Percentiles rank a stretch among this genome's conserved stretches.
These are phyloP conservation scores for Penicillium occitanis DNA, from an alignment of 2,329 filamentous ascomycete species.

Conservation along the genomic window DNA sequence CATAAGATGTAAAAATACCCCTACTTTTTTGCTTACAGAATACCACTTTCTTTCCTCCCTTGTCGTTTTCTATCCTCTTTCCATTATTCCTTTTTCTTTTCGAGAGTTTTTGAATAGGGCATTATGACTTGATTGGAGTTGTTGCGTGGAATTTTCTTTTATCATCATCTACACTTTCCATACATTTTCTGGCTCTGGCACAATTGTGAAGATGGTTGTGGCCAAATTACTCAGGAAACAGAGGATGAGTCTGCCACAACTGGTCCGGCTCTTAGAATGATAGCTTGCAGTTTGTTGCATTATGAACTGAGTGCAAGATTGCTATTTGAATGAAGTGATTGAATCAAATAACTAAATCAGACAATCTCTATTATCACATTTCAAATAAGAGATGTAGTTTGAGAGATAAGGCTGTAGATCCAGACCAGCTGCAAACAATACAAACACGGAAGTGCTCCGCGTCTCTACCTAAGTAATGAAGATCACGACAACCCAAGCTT, in stretches of 20 bases:
- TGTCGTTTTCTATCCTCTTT: conserved; percentile 6
- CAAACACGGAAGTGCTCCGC: conserved; percentile 19
- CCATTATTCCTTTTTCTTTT: not conserved
- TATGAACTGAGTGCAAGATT: not conserved
- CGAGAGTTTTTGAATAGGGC: conserved; percentile 7
- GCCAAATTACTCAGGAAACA: not conserved
- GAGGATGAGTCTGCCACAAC: not conserved
- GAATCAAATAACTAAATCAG: not conserved
- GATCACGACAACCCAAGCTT: not conserved
- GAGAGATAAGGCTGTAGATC: not conserved
- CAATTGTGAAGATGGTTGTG: not conserved
- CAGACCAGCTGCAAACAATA: conserved; percentile 2
- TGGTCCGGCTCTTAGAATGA: conserved; percentile 5
- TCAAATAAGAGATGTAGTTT: not conserved
- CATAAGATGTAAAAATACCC: conserved; percentile 23
- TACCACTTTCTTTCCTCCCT: conserved; percentile 8
- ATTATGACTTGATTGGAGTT: conserved; percentile 18
- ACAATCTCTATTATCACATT: not conserved
- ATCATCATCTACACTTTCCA: not conserved
- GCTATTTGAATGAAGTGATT: not conserved
- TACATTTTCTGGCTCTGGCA: conserved; percentile 11
- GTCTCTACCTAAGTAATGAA: not conserved
- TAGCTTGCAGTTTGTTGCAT: not conserved
- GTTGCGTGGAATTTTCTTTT: conserved; percentile 2
- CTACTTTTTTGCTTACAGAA: conserved; percentile 10